phyloP scores from a whole-genome alignment of 208 protist genomes.

The Trypanosoma rangeli region DNA sequence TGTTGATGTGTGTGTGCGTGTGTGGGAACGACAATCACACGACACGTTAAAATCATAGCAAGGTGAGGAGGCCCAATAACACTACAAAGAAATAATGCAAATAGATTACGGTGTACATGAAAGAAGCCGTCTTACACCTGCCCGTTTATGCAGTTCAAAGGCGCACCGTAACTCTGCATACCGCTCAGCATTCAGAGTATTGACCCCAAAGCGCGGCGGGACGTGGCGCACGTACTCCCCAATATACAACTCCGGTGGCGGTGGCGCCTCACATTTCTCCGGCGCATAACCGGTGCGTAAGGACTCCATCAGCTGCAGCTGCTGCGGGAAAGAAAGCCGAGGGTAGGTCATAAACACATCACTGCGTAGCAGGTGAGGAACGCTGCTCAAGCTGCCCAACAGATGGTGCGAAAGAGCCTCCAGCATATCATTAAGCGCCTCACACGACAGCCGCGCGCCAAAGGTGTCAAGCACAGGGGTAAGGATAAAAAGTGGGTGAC shows the following conservation, averaged over 20 bases:
- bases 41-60: not conserved
- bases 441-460: slow-evolving; percentile 16
- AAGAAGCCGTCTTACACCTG: slow-evolving; percentile 43
- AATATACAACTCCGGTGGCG: slow-evolving; percentile 25
- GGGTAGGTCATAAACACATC: slow-evolving; percentile 79
- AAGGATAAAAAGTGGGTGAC: slow-evolving; percentile 57
- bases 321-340: slow-evolving; percentile 33
- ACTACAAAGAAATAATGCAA: slow-evolving; percentile 11
- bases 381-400: slow-evolving; percentile 25
- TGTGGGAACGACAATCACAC: not conserved
- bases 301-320: slow-evolving; percentile 43
- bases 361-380: slow-evolving; percentile 57
- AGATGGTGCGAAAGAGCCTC: slow-evolving; percentile 39
- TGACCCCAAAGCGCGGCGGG: slow-evolving; percentile 22
- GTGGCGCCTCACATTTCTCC: slow-evolving; percentile 9
- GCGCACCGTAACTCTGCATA: slow-evolving; percentile 52
- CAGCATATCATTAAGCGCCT: slow-evolving; percentile 43
- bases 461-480: slow-evolving; percentile 34
- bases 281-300: slow-evolving; percentile 18
- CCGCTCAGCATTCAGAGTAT: slow-evolving; percentile 8
- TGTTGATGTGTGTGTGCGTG: not conserved
- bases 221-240: slow-evolving; percentile 5
- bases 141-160: slow-evolving; percentile 71
- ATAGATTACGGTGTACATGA: slow-evolving; percentile 11
- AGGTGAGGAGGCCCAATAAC: slow-evolving; percentile 5